These are phyloP conservation scores for Pichia pseudocactophila DNA, from an alignment of 805 yeast species.

Conservation along the genomic window DNA sequence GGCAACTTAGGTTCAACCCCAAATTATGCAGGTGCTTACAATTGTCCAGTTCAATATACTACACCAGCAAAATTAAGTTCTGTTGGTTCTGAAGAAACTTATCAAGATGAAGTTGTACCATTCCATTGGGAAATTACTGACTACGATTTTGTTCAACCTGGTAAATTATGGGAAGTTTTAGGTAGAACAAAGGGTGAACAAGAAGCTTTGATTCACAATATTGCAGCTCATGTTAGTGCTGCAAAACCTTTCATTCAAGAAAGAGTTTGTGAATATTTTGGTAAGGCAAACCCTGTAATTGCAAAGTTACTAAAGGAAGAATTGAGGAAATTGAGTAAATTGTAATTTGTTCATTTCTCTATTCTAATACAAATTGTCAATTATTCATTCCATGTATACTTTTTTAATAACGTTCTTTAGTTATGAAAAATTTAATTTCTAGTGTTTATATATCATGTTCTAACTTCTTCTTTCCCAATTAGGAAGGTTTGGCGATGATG, in stretches of 20 bases:
- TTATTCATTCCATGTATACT: no score
- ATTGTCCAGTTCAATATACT: conserved; percentile 39
- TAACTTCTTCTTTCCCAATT: conserved; percentile 1
- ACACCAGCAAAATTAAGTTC: conserved; percentile 28
- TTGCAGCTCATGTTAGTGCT: conserved; percentile 60
- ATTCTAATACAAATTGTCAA: not conserved
- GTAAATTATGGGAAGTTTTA: conserved; percentile 68
- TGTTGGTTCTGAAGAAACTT: conserved; percentile 24
- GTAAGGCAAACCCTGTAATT: conserved; percentile 60
- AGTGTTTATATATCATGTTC: no score
- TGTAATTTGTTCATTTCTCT: not conserved
- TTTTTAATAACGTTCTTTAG: no score
- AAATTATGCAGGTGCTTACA: conserved; percentile 56
- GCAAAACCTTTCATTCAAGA: conserved; percentile 76
- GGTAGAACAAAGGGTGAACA: conserved; percentile 78
- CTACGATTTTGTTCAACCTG: conserved; percentile 70
- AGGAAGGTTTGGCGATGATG: not conserved
- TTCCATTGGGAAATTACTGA: conserved; percentile 77
- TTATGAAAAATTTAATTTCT: no score
- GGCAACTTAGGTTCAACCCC: conserved; percentile 74
- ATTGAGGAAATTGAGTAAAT: conserved; percentile 13
- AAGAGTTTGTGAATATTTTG: conserved; percentile 66
- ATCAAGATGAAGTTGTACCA: conserved; percentile 39
- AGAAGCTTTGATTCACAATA: conserved; percentile 71
- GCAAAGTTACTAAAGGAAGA: conserved; percentile 62